phyloP scores from a whole-genome alignment of 2,329 filamentous ascomycete genomes.

The Tricladium varicosporioides region DNA sequence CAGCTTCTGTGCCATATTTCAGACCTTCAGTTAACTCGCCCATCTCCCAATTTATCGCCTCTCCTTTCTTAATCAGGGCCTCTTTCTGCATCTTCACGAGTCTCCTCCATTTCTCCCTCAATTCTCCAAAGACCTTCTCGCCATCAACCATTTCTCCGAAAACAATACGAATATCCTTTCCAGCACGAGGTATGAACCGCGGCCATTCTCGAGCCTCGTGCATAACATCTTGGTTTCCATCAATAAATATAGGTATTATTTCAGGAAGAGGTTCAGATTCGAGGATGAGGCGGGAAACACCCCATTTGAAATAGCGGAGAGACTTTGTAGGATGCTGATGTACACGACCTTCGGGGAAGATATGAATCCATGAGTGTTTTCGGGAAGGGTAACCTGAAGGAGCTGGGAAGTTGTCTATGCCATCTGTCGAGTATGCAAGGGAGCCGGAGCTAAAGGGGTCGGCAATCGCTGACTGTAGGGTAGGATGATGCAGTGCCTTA shows the following conservation, averaged over 20 bases:
- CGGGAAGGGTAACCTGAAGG: slow-evolving; percentile 70
- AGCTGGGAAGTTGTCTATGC: slow-evolving; percentile 62
- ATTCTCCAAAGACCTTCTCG: slow-evolving; percentile 73
- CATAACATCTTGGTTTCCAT: slow-evolving; percentile 87
- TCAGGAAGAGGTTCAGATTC: slow-evolving; percentile 86
- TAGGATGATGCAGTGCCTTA: slow-evolving; percentile 19
- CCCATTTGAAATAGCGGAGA: slow-evolving; percentile 99
- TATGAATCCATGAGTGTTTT: slow-evolving; percentile 82
- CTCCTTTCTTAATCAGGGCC: slow-evolving; percentile 36
- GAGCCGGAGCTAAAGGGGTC: slow-evolving; percentile 53
- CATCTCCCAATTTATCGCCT: slow-evolving; percentile 38
- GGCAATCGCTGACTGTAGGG: slow-evolving; percentile 29
- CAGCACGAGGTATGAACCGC: slow-evolving; percentile 73
- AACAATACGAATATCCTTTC: slow-evolving; percentile 67
- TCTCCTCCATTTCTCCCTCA: slow-evolving; percentile 71
- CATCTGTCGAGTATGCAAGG: slow-evolving; percentile 63
- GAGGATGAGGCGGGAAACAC: slow-evolving; percentile 84
- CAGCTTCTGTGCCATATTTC: slow-evolving; percentile 70
- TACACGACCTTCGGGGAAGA: slow-evolving; percentile 93
- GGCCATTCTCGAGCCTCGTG: slow-evolving; percentile 77
- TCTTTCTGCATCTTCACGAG: slow-evolving; percentile 55
- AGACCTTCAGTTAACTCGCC: slow-evolving; percentile 65
- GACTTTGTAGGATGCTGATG: slow-evolving; percentile 78
- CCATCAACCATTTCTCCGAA: slow-evolving; percentile 78
- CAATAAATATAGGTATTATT: slow-evolving; percentile 90